Base-by-base conservation (phyloP, 192 early-diverging fungal genomes). In the Backusella morwellensis region DNA sequence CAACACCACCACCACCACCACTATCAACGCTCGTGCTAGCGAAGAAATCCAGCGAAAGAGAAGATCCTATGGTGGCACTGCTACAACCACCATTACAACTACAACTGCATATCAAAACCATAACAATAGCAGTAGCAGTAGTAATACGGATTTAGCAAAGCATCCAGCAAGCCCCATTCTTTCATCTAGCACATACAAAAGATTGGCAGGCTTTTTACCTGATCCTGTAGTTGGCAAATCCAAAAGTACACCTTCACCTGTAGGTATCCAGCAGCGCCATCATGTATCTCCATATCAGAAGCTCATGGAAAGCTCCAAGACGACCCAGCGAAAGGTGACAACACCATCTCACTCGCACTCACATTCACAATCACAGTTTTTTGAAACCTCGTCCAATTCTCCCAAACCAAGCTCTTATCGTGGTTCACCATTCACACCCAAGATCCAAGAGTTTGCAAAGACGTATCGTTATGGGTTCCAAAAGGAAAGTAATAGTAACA, bases 221-320 rank as follows among this genome's bases (percentile, higher is more conserved):
- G 68, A 77, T 15, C 66, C 44, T 29, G 14, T 29, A 3, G 50
- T 70, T 15, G 32, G 19, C 14, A 77, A 77, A 63, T 79, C 78
- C 19, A 79, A 79, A 29, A 79, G 78, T 17, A 70, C 78, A 1
- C 78, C 78, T 15, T 70, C 78, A 3, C 52, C 77, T 35, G 29
- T 35, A 5, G 41, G 35, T 44, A 73, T 32, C 47, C 44, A 21
- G 35, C 35, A 66, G 35, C 66, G 23, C 6, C 59, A 44, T 0
- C 63, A 36, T 40, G 38, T 14, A 68, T 40, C 59, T 47, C 74
- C 41, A 0, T 63, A 42, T 14, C 59, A 66, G 36, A 74, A 56
- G 19, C 35, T 40, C 34, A 74, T 59, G 73, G 38, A 74, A 32
- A 38, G 59, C 14, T 66, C 36, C 26, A 74, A 35, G 38, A 56